A percentile compares a stretch with the other conserved stretches of the same genome.
phyloP scores from a whole-genome alignment of 2,329 filamentous ascomycete species.

The Nemania sp. region DNA sequence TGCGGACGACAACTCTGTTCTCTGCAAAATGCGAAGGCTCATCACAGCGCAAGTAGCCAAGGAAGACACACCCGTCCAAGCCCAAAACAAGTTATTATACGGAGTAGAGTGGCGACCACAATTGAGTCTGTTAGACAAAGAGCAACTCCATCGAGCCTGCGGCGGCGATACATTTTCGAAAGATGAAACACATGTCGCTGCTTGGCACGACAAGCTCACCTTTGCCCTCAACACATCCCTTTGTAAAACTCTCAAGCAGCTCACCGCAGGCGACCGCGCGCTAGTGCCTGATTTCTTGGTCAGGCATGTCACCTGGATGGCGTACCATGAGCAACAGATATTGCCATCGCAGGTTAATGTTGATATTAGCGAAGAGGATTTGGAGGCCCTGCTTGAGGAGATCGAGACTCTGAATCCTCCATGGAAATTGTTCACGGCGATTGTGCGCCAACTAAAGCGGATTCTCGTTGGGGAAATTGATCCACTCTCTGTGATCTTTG shows the following conservation, averaged over 20 bases:
- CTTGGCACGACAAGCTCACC: slow-evolving; percentile 42
- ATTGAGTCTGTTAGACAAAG: slow-evolving; percentile 50
- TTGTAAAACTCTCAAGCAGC: slow-evolving; percentile 36
- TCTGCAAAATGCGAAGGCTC: slow-evolving; percentile 48
- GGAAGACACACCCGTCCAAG: slow-evolving; percentile 30
- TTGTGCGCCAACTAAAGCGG: slow-evolving; percentile 48
- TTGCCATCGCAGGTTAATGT: slow-evolving; percentile 33
- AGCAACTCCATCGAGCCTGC: slow-evolving; percentile 47
- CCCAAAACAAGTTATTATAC: slow-evolving; percentile 50
- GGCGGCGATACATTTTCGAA: slow-evolving; percentile 38
- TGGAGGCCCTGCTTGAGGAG: slow-evolving; percentile 46
- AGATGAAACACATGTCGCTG: slow-evolving; percentile 43
- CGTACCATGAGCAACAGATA: slow-evolving; percentile 45
- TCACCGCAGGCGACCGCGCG: slow-evolving; percentile 38
- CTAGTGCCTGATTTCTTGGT: slow-evolving; percentile 41
- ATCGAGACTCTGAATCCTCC: slow-evolving; percentile 47
- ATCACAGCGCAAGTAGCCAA: slow-evolving; percentile 47
- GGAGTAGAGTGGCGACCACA: slow-evolving; percentile 55
- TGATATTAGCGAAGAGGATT: slow-evolving; percentile 43
- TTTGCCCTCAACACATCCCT: slow-evolving; percentile 41
- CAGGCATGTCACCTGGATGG: slow-evolving; percentile 51
- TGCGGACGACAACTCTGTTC: slow-evolving; percentile 47
- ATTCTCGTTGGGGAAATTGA: slow-evolving; percentile 52
- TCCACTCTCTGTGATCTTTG: slow-evolving; percentile 55
- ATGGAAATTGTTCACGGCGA: slow-evolving; percentile 50